A percentile compares a stretch with the other conserved stretches of the same genome.
Evolutionary conservation across 768 basidiomycete genomes (phyloP).

Genomic region (Podaxis sp.): DNA sequence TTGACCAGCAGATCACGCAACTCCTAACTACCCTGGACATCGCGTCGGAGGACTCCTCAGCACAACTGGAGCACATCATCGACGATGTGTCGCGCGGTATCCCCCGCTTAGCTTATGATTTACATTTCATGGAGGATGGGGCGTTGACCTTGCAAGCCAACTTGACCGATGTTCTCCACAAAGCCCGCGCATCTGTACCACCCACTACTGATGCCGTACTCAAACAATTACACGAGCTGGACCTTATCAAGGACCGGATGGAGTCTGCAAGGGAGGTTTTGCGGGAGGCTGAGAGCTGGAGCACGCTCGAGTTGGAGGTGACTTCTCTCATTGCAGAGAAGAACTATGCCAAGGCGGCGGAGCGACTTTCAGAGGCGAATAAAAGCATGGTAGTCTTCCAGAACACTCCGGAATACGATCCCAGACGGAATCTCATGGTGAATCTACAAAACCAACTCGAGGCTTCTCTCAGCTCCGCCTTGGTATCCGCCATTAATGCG

Average conservation of each 20-base stretch:
- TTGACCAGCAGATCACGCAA: constrained; percentile 75
- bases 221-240: constrained; percentile 76
- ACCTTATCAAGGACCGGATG: constrained; percentile 84
- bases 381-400: constrained; percentile 91
- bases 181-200: constrained; percentile 51
- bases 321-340: constrained; percentile 78
- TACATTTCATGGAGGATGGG: constrained; percentile 96
- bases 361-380: constrained; percentile 84
- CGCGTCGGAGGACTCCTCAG: constrained; percentile 85
- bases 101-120: constrained; percentile 89
- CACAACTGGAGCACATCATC: constrained; percentile 83
- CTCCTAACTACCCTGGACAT: constrained; percentile 82
- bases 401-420: constrained; percentile 90
- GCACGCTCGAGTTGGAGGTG: constrained; percentile 90
- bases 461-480: constrained; percentile 84
- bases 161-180: constrained; percentile 60
- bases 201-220: constrained; percentile 65
- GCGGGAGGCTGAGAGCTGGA: constrained; percentile 96
- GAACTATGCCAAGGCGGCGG: constrained; percentile 88
- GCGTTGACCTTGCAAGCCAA: constrained; percentile 73
- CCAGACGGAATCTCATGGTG: constrained; percentile 80
- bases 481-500: constrained; percentile 83
- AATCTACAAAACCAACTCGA: constrained; percentile 96
- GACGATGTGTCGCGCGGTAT: constrained; percentile 91
- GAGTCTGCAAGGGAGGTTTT: constrained; percentile 87